Evolutionary conservation across 78 protist species (phyloP), one percentile per base, ranked within the genome.

Genomic region (Dictyostelium capitatum): DNA sequence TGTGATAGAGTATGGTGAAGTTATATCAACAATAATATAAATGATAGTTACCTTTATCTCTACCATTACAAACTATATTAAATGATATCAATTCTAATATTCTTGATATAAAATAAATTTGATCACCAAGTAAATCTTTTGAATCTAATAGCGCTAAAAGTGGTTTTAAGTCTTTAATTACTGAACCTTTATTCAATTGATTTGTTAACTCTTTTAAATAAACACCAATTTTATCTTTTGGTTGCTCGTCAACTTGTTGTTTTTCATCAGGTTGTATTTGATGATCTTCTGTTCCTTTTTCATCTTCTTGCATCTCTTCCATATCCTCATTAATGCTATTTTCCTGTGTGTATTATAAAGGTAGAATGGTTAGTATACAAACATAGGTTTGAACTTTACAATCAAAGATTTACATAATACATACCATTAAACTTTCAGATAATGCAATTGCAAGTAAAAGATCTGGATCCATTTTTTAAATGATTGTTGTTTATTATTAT

Each of bases 391-490:
- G 43, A 1, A 37, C 2, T 37, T 37, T 37, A 37, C 43, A 3
- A 37, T 37, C 43, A 37, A 37, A 3, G 43, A 37, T 37, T n/a
- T n/a, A 75, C n/a, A 75, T 43, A n/a, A 75, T 25, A 85, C 62
- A 6, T 72, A 87, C 92, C 92, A 87, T 87, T 62, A 87, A 53
- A 87, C 79, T 87, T 80, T 87, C 92, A 14, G 83, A 77, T 46
- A 87, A 62, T 23, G 92, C 92, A 64, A 87, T 87, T 15, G 92
- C 92, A 43, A 87, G 77, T 43, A 87, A 77, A 62, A 87, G 92
- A 64, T 87, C 92, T 23, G 83, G 92, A 32, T 87, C 92, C 83
- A 78, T 78, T 65, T 12, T 4, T n/a, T n/a, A n/a, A n/a, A n/a
- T n/a, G n/a, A n/a, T n/a, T n/a, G n/a, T n/a, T 14, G 10, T 51